These are phyloP conservation scores for Quercus dentata DNA, from an alignment of 306 rosid species.

Conservation along the genomic window DNA sequence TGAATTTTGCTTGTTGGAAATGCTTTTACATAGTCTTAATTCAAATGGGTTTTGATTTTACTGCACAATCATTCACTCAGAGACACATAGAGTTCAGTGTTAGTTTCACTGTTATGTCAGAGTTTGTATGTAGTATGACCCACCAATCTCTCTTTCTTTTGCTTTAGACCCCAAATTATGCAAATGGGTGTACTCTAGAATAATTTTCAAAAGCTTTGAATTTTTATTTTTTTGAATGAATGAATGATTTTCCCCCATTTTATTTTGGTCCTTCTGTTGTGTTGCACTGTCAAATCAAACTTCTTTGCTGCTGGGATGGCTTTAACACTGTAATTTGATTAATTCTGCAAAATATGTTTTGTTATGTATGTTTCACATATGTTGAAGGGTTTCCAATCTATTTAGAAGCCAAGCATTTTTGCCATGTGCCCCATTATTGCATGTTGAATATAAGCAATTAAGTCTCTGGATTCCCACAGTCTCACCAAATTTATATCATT, in stretches of 20 bases:
- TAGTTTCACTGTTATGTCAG: background rate
- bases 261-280: background rate
- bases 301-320: background rate
- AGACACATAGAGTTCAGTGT: background rate
- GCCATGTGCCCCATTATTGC: background rate
- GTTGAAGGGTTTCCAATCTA: background rate
- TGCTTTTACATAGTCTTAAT: conserved; percentile 16
- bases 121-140: background rate
- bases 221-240: background rate
- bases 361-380: background rate
- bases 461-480: background rate
- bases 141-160: background rate
- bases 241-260: background rate
- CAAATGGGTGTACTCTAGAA: background rate
- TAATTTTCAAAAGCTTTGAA: background rate
- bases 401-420: background rate
- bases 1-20: background rate
- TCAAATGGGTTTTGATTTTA: conserved; percentile 4
- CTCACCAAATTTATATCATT: background rate
- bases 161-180: background rate
- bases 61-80: background rate
- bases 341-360: background rate
- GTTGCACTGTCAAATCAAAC: background rate
- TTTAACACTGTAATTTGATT: background rate
- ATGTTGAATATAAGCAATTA: background rate